Percentiles rank a stretch among this genome's conserved stretches.
Evolutionary conservation across 2,329 filamentous ascomycete species (phyloP).

Genomic region (Blastomyces percursus): DNA sequence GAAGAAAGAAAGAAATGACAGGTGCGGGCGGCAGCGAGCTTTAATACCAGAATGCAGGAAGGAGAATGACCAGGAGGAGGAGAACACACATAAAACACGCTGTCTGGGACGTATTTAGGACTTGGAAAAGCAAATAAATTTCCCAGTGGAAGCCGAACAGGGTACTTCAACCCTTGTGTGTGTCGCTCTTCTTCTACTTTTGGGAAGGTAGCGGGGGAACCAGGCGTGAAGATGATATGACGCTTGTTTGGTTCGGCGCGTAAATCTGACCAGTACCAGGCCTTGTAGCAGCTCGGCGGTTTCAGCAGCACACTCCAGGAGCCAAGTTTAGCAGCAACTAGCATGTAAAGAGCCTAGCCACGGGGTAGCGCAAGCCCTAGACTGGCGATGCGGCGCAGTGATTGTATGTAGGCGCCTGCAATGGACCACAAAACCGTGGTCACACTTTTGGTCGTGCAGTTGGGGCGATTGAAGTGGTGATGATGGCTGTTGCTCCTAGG

Average conservation of each 20-base stretch:
- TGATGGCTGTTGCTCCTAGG: not conserved
- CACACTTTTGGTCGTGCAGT: slow-evolving; percentile 5
- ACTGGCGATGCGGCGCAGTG: not conserved
- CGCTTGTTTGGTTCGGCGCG: not conserved
- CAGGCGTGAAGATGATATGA: slow-evolving; percentile 1
- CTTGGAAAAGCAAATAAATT: not conserved
- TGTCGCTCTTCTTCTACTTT: not conserved
- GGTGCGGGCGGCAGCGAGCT: not conserved
- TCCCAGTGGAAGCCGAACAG: slow-evolving; percentile 3
- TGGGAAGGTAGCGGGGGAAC: not conserved
- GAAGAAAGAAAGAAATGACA: not conserved
- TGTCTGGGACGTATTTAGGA: not conserved
- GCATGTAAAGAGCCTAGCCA: slow-evolving; percentile 8
- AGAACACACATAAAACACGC: not conserved
- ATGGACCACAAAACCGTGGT: slow-evolving; percentile 4
- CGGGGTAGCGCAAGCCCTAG: not conserved
- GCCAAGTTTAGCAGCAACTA: slow-evolving; percentile 14
- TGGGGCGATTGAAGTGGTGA: not conserved
- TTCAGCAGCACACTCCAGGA: slow-evolving; percentile 1
- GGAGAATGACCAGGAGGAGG: not conserved
- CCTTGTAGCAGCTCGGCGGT: not conserved
- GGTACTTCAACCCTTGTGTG: not conserved
- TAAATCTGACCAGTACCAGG: slow-evolving; percentile 7
- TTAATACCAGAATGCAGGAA: slow-evolving; percentile 1
- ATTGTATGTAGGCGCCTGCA: not conserved